These are phyloP conservation scores for Fusarium verticillioides DNA, from an alignment of 2,329 filamentous ascomycete genomes.

Conservation along the genomic window DNA sequence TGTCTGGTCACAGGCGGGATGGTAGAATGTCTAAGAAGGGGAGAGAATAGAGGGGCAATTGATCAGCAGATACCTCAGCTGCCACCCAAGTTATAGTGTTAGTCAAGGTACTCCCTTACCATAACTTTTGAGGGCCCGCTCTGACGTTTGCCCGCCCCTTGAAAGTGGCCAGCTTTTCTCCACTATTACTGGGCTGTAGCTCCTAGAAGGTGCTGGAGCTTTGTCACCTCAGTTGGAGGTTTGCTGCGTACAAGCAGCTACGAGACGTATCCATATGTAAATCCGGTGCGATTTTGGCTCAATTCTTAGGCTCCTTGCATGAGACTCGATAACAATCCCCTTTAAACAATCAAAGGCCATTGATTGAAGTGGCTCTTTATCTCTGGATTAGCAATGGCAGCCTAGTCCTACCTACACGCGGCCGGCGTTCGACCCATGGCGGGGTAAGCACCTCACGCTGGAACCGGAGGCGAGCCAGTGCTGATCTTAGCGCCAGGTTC, in stretches of 20 bases:
- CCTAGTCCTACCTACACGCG: constrained; percentile 28
- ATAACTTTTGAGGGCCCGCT: constrained; percentile 14
- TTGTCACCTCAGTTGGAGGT: constrained; percentile 22
- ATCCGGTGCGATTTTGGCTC: neutral
- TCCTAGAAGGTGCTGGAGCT: constrained; percentile 40
- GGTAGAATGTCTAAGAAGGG: constrained; percentile 56
- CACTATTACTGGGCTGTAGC: constrained; percentile 40
- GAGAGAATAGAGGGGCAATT: constrained; percentile 50
- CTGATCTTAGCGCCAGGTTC: neutral
- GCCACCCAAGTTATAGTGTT: neutral
- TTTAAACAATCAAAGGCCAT: neutral
- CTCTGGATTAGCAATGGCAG: constrained; percentile 6
- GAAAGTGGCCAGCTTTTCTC: constrained; percentile 22
- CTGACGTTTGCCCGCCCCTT: constrained; percentile 34
- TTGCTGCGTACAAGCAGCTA: neutral
- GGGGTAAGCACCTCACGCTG: constrained; percentile 28
- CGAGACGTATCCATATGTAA: constrained; percentile 12
- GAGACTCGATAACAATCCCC: neutral
- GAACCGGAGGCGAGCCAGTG: neutral
- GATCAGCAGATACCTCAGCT: constrained; percentile 35
- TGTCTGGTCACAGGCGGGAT: constrained; percentile 31
- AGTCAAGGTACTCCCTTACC: constrained; percentile 12
- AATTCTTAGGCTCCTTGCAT: neutral
- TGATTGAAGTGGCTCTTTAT: neutral
- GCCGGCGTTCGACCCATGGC: constrained; percentile 31